A percentile compares a stretch with the other conserved stretches of the same genome.
These are phyloP conservation scores for Termitomyces sp. DNA, from an alignment of 768 basidiomycete species.

Conservation along the genomic window DNA sequence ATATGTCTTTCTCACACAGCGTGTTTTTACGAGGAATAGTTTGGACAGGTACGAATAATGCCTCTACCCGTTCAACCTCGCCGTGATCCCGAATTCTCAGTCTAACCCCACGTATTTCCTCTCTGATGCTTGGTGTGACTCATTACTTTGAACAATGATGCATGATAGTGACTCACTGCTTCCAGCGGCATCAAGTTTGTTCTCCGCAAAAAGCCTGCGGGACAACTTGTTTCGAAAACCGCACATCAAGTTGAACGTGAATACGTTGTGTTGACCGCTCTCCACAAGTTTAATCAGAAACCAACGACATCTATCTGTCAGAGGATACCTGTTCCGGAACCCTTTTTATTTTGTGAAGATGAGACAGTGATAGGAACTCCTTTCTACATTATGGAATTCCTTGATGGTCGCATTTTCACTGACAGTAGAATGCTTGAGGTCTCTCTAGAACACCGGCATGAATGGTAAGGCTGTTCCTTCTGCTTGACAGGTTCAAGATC, in stretches of 20 bases:
- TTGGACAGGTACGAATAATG: constrained; percentile 66
- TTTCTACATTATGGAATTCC: constrained; percentile 96
- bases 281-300: constrained; percentile 68
- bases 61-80: neutral
- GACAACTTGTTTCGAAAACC: constrained; percentile 79
- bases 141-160: neutral
- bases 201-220: constrained; percentile 89
- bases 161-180: neutral
- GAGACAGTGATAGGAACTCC: constrained; percentile 72
- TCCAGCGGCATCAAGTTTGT: constrained; percentile 62
- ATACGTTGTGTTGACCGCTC: constrained; percentile 71
- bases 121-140: constrained; percentile 61
- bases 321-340: constrained; percentile 79
- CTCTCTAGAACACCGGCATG: constrained; percentile 50
- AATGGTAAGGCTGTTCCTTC: constrained; percentile 44
- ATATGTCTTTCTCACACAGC: neutral
- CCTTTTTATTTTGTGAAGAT: constrained; percentile 81
- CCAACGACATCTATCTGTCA: constrained; percentile 41
- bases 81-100: constrained; percentile 30
- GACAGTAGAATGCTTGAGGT: constrained; percentile 75
- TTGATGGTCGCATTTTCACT: constrained; percentile 92
- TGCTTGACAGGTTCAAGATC: neutral
- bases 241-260: constrained; percentile 97
- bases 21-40: constrained; percentile 35
- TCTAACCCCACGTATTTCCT: constrained; percentile 97